A percentile compares a stretch with the other conserved stretches of the same genome.
Evolutionary conservation across 2,329 filamentous ascomycete species (phyloP).

Genomic region (Aspergillus luchuensis): DNA sequence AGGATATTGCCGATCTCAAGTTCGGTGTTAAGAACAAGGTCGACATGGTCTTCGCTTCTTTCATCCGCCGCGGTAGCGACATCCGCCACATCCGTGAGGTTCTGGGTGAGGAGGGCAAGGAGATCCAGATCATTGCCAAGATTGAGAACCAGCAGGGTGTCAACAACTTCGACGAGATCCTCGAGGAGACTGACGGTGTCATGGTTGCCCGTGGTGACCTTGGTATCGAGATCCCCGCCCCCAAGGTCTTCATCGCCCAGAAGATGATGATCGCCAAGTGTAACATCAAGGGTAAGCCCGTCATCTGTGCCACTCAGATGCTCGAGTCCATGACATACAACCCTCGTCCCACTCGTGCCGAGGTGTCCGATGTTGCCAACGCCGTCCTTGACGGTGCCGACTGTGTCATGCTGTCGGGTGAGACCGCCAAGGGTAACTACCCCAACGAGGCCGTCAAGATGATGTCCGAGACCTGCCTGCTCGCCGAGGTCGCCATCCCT

Average conservation of each 20-base stretch:
- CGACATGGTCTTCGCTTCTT: conserved; percentile 98
- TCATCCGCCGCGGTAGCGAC: conserved; percentile 92
- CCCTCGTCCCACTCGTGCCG: conserved; percentile 93
- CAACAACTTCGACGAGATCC: conserved; percentile 99
- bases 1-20: conserved; percentile 89
- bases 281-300: conserved; percentile 98
- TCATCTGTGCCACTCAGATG: conserved; percentile 99
- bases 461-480: conserved; percentile 98
- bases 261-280: conserved; percentile 99
- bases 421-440: conserved; percentile 98
- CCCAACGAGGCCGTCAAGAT: conserved; percentile 88
- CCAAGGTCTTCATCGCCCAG: conserved; percentile 98
- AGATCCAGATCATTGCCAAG: conserved; percentile 99
- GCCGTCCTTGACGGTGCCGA: conserved; percentile 96
- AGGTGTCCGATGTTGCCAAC: conserved; percentile 98
- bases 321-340: conserved; percentile 99
- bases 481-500: conserved; percentile 95
- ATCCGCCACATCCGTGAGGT: conserved; percentile 90
- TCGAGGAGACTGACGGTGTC: conserved; percentile 94
- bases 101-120: conserved; percentile 85
- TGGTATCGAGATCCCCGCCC: conserved; percentile 97
- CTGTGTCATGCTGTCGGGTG: conserved; percentile 99
- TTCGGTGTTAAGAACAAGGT: conserved; percentile 99
- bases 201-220: conserved; percentile 99
- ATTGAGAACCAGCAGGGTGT: conserved; percentile 99